Base-by-base conservation (phyloP, 352 stramenopile genomes). In the Globisporangium okanoganense region DNA sequence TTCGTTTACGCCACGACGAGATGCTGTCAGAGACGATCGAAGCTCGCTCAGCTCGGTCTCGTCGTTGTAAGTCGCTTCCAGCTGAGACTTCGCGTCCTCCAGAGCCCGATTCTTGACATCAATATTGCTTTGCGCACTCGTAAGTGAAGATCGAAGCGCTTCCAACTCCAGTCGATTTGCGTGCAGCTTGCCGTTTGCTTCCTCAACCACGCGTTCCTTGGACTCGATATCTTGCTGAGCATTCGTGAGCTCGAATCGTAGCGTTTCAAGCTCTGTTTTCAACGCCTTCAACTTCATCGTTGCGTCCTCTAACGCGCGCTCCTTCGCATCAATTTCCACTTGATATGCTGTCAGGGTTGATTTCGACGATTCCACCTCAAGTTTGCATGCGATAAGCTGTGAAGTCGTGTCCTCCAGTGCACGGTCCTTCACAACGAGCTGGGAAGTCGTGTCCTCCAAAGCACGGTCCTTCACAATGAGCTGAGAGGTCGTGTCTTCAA, bases 341-440 rank as follows among this genome's bases (percentile, higher is more conserved):
- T 61, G 38, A 53, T 27, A 33, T 27, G n/a, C 27, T 27, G 7
- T 35, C n/a, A 41, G 16, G 16, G 18, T 56, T 36, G 24, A 51
- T 10, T 29, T 55, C n/a, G 50, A 49, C 4, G 57, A 51, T 52
- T 66, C 60, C 24, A 66, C 18, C 18, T 66, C 60, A 36, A 29
- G 38, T 33, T 61, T 48, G 29, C 54, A 51, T 5, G 54, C 41
- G n/a, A 40, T 4, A 13, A 61, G 25, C n/a, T 61, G 54, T 1
- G 41, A 20, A 5, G 38, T 52, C 8, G 38, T 49, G 24, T 61
- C 54, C 25, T 40, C 40, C 9, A 61, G 9, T 18, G 44, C 40
- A 16, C 12, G 36, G 16, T 61, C 54, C 13, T 61, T 61, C 7
- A 18, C 40, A 45, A 12, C 18, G 16, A 45, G 40, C 18, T 45